These are phyloP conservation scores for Hanseniaspora pseudoguilliermondii DNA, from an alignment of 805 yeast genomes.

Conservation along the genomic window DNA sequence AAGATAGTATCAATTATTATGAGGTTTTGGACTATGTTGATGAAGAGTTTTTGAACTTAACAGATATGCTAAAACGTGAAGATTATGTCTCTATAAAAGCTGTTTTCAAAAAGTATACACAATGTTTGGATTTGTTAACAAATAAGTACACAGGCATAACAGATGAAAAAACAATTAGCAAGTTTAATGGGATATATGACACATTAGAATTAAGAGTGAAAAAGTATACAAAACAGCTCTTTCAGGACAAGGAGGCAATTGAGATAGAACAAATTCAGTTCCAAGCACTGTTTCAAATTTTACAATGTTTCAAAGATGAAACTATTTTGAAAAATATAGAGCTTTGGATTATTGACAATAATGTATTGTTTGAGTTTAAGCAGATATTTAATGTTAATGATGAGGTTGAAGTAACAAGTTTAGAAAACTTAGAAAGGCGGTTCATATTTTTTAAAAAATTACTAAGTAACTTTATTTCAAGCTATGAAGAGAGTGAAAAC, in stretches of 20 bases:
- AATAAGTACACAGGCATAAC: slow-evolving; percentile 71
- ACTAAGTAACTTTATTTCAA: slow-evolving; percentile 43
- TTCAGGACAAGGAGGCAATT: slow-evolving; percentile 20
- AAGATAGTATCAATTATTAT: slow-evolving; percentile 70
- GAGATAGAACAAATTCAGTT: slow-evolving; percentile 14
- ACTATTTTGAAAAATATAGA: slow-evolving; percentile 51
- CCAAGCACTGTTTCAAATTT: not conserved
- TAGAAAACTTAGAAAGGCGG: slow-evolving; percentile 74
- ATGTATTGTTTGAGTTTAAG: slow-evolving; percentile 58
- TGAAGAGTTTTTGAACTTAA: slow-evolving; percentile 27
- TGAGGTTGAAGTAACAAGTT: slow-evolving; percentile 68
- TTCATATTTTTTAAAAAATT: slow-evolving; percentile 70
- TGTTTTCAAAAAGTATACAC: not conserved
- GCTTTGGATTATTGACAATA: slow-evolving; percentile 54
- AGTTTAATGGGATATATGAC: slow-evolving; percentile 20
- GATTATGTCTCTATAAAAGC: not conserved
- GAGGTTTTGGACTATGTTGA: slow-evolving; percentile 79
- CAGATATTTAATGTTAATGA: slow-evolving; percentile 65
- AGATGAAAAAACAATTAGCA: slow-evolving; percentile 32
- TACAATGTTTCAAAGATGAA: slow-evolving; percentile 13
- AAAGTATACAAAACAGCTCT: slow-evolving; percentile 16
- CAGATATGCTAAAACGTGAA: slow-evolving; percentile 12
- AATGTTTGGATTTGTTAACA: not conserved
- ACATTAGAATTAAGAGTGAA: slow-evolving; percentile 21
- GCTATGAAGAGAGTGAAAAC: slow-evolving; percentile 27